Evolutionary conservation across 257 asterid species (phyloP), one percentile per base, ranked within the genome.

Genomic region (Cordia subcordata): DNA sequence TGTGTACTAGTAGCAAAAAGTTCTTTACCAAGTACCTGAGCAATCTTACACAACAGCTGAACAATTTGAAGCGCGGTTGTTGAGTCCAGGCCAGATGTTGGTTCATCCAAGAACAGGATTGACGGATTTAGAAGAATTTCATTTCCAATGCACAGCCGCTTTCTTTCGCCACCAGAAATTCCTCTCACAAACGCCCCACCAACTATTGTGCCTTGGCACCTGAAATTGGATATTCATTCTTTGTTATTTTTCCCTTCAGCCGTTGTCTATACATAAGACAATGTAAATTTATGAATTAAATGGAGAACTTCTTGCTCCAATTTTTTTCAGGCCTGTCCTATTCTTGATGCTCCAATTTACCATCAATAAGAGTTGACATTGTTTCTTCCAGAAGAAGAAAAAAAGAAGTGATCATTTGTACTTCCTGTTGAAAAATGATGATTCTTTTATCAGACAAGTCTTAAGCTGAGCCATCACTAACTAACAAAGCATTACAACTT

Each of bases 161-260:
- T 93, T 67, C 97, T 75, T 64, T 93, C 99, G 35, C 97, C 99
- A 46, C 99, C 99, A 11, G 97, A 93, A 76, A 93, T 83, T 55
- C 99, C 99, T 13, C 92, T 78, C 19, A 93, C 94, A 23, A 89
- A 88, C 45, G 97, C 80, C 60, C 99, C 99, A 33, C 99, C 99
- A 8, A 93, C 86, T 87, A 86, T 86, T 32, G 97, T 85, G 75
- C 89, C 95, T 46, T 89, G 94, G 66, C 97, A 93, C 86, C 99
- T 93, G 84, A 32, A 27, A 27, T 32, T 13, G 47, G 11, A 50
- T 49, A 53, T 21, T 38, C 2, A 1, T 23, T 60, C 23, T 53
- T 17, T 63, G 11, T 14, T 14, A 3, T 46, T 46, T 13, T 46
- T 13, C 15, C 19, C 19, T 13, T 5, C 2, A 46, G 1, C 17